Percentiles rank a stretch among this genome's conserved stretches.
Evolutionary conservation across 176 grass and related monocot species (phyloP).

Genomic region (Pharus latifolius): DNA sequence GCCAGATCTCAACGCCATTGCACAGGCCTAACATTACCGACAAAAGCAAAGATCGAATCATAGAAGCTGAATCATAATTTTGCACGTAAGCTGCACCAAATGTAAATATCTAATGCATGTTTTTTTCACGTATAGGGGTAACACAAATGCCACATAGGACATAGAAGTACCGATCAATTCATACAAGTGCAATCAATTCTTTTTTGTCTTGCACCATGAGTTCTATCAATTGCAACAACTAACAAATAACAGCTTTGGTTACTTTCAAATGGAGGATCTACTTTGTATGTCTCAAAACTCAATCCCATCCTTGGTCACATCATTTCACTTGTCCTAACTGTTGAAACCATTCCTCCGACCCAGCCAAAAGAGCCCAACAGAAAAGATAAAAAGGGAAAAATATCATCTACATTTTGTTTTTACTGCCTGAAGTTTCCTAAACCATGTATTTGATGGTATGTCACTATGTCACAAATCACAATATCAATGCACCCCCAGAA

Average conservation of each 20-base stretch:
- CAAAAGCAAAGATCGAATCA: not conserved
- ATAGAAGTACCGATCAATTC: constrained; percentile 32
- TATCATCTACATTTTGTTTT: not conserved
- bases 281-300: constrained; percentile 18
- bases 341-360: constrained; percentile 20
- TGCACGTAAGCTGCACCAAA: not conserved
- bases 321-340: constrained; percentile 28
- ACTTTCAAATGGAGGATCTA: constrained; percentile 34
- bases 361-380: constrained; percentile 27
- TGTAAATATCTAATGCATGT: not conserved
- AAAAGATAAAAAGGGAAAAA: constrained; percentile 25
- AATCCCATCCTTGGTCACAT: constrained; percentile 27
- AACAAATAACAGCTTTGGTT: constrained; percentile 31
- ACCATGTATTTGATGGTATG: constrained; percentile 1
- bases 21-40: not conserved
- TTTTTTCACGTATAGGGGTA: not conserved
- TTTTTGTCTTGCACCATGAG: constrained; percentile 29
- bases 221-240: constrained; percentile 41
- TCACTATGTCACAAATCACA: not conserved
- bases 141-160: not conserved
- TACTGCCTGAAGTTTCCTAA: not conserved
- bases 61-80: constrained; percentile 1
- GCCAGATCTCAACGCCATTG: not conserved
- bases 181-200: constrained; percentile 53
- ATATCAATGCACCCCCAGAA: not conserved